phyloP scores from a whole-genome alignment of 352 stramenopile species.

The Nothophytophthora sp. region DNA sequence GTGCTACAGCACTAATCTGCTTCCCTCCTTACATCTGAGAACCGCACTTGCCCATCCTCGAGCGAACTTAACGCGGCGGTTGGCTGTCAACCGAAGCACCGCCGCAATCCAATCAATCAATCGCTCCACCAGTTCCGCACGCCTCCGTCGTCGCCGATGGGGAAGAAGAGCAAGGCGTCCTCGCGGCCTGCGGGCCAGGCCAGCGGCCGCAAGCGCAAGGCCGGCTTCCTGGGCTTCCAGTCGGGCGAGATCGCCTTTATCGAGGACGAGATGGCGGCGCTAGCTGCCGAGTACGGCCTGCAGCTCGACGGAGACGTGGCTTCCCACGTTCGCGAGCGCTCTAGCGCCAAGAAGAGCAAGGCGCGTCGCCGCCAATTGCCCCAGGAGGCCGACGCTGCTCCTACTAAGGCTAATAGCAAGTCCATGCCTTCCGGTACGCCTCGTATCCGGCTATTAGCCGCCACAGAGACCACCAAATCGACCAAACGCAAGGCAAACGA shows the following conservation, averaged over 20 bases:
- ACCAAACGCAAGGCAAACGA: constrained; percentile 11
- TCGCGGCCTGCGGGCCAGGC: not conserved
- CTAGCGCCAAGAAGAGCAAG: constrained; percentile 54
- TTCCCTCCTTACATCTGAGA: too few species aligned
- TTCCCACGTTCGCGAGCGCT: constrained; percentile 51
- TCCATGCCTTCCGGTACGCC: too few species aligned
- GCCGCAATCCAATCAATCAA: not conserved
- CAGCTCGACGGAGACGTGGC: constrained; percentile 70
- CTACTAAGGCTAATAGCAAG: too few species aligned
- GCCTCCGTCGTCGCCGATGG: too few species aligned
- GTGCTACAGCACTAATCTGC: too few species aligned
- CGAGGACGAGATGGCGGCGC: constrained; percentile 82
- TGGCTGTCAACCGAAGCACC: not conserved
- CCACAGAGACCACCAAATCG: not conserved
- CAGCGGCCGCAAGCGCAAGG: constrained; percentile 61
- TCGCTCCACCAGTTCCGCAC: not conserved
- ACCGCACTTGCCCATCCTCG: too few species aligned
- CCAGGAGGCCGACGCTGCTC: not conserved
- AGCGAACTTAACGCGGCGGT: not conserved
- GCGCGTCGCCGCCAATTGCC: constrained; percentile 18
- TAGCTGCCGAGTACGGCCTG: constrained; percentile 80
- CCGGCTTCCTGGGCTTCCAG: constrained; percentile 73
- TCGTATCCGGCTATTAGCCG: constrained; percentile 1
- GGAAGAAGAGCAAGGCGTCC: constrained; percentile 20
- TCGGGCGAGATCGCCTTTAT: constrained; percentile 81